Base-by-base conservation (phyloP, 805 yeast species). In the Kluyveromyces aestuarii region DNA sequence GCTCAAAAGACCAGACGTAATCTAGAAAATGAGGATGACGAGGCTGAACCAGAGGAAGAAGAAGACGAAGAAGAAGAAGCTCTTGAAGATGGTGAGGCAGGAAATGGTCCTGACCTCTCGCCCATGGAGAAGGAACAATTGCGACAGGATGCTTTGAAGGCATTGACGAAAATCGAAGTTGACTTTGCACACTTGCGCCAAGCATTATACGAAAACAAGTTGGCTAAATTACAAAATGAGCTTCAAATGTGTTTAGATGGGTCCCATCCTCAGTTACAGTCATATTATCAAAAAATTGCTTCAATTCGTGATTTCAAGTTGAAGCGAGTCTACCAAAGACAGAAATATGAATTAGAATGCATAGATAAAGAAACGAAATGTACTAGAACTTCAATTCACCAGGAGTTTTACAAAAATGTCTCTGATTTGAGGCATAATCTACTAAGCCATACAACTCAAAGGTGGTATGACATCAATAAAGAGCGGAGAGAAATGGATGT, bases 391-490 rank as follows among this genome's bases (percentile, higher is more conserved):
- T 77, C 82, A 51, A 76, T 87, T 35, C 96, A 91, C 64, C 98
- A 93, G 64, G 86, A 87, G 61, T 87, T 77, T 63, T 68, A 78
- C 63, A 85, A 84, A 58, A 75, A 78, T 49, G 71, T 79, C 36
- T 79, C 82, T 56, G 95, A 88, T 60, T 65, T 76, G 42, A 84
- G 88, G 52, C 74, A 75, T 47, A 71, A 75, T 25, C 73, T 87
- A 71, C 74, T 91, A 44, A 73, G 78, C 50, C 74, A 79, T 8
- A 85, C 95, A 4, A 90, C 97, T 6, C 77, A 84, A 39, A 75
- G 80, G 53, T 93, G 98, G 98, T 91, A 91, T 70, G 83, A 85
- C 55, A 85, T 90, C 59, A 90, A 89, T 66, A 80, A 83, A 58
- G 98, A 93, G 63, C 75, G 97, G 57, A 75, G 95, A 53, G 81